Conservation (phyloP, 306 rosid species). For the Cucurbita argyrosperma region DNA sequence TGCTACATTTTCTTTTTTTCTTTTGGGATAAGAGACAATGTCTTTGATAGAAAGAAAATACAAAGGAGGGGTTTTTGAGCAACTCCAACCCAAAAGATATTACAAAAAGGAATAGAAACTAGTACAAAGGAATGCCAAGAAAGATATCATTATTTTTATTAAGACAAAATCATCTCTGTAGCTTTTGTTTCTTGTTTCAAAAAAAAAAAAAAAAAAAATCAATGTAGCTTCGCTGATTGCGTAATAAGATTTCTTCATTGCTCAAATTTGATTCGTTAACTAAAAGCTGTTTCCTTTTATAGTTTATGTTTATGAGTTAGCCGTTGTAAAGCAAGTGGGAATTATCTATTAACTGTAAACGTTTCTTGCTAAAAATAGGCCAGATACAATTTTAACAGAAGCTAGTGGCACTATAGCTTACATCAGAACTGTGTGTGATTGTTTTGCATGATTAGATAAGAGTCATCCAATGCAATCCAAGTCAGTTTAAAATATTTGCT, state of each 20-base stretch:
- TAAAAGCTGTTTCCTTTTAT: neutral
- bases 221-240: neutral
- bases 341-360: neutral
- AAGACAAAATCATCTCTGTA: neutral
- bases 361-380: neutral
- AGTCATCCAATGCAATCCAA: neutral
- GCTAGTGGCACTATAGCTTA: neutral
- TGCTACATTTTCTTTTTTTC: neutral
- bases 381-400: neutral
- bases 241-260: neutral
- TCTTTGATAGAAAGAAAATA: neutral
- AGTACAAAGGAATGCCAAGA: neutral
- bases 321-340: neutral
- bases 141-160: neutral
- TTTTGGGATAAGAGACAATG: neutral
- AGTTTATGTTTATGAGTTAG: neutral
- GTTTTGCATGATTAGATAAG: neutral
- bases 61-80: neutral
- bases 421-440: neutral
- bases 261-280: neutral
- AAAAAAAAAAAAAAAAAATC: too few species aligned
- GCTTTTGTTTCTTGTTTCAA: too few species aligned
- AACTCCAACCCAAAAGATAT: neutral
- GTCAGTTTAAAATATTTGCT: neutral
- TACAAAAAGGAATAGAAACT: neutral